Conservation (phyloP, 2,329 filamentous ascomycete species). For the Aureobasidium lini region DNA sequence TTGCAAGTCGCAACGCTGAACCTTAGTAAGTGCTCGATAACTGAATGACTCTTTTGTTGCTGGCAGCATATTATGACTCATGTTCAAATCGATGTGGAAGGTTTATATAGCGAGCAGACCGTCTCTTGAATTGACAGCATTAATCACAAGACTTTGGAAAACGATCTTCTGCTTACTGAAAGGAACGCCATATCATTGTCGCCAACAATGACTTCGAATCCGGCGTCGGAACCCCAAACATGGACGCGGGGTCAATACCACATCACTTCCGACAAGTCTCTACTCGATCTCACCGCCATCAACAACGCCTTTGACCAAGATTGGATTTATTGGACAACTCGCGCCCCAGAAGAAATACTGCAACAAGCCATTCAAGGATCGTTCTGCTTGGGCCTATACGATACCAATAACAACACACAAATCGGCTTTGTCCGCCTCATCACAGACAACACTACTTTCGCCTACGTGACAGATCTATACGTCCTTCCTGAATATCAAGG, state of each 20-base stretch:
- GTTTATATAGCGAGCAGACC: no score
- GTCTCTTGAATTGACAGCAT: no score
- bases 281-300: background rate
- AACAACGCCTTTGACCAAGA: background rate
- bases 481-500: background rate
- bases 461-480: slow-evolving; percentile 24
- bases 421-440: background rate
- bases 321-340: slow-evolving; percentile 6
- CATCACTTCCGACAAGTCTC: background rate
- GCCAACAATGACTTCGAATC: no score
- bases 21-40: no score
- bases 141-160: no score
- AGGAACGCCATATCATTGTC: no score
- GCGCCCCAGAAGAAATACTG: slow-evolving; percentile 18
- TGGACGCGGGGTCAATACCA: slow-evolving; percentile 7
- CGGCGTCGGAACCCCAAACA: background rate
- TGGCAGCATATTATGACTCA: no score
- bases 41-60: no score
- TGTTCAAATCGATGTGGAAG: no score
- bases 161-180: no score
- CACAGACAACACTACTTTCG: background rate
- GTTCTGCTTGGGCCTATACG: background rate
- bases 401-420: background rate
- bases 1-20: no score
- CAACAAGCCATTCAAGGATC: background rate